Percentiles rank a stretch among this genome's conserved stretches.
These are phyloP conservation scores for Cardamine chenopodiifolia DNA, from an alignment of 345 rosid species.

Conservation along the genomic window DNA sequence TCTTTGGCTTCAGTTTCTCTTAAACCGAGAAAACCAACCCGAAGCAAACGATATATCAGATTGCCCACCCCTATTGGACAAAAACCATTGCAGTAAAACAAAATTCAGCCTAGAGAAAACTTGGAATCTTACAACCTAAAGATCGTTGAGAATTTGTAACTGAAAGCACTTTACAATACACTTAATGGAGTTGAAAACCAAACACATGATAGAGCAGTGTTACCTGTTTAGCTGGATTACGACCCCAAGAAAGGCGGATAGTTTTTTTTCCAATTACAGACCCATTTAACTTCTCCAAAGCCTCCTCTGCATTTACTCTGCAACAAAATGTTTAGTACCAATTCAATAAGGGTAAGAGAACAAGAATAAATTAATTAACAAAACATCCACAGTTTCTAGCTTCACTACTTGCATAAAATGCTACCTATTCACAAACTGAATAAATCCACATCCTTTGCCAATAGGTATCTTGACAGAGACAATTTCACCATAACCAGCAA, in stretches of 20 bases:
- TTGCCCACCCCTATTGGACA: no score
- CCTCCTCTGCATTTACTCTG: constrained; percentile 89
- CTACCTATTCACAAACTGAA: constrained; percentile 89
- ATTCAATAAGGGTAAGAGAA: not conserved
- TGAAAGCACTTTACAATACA: not conserved
- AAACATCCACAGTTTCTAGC: not conserved
- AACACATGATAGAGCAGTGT: not conserved
- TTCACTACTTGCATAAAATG: constrained; percentile 9
- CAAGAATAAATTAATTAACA: not conserved
- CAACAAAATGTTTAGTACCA: constrained; percentile 19
- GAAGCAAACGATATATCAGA: not conserved
- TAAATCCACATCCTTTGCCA: constrained; percentile 95
- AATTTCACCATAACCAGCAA: constrained; percentile 78
- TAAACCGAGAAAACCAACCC: not conserved
- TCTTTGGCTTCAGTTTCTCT: not conserved
- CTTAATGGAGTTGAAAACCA: not conserved
- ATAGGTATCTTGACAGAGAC: constrained; percentile 87
- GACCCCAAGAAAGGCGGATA: constrained; percentile 90
- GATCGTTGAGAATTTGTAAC: not conserved
- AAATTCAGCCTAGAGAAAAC: not conserved
- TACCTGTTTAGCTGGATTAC: constrained; percentile 81
- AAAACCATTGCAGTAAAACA: not conserved
- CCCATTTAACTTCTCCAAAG: constrained; percentile 73
- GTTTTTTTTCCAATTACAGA: constrained; percentile 69
- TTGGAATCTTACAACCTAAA: not conserved